Evolutionary conservation across 371 early-diverging fungal genomes (phyloP).

Genomic region (Fennellomyces sp.): DNA sequence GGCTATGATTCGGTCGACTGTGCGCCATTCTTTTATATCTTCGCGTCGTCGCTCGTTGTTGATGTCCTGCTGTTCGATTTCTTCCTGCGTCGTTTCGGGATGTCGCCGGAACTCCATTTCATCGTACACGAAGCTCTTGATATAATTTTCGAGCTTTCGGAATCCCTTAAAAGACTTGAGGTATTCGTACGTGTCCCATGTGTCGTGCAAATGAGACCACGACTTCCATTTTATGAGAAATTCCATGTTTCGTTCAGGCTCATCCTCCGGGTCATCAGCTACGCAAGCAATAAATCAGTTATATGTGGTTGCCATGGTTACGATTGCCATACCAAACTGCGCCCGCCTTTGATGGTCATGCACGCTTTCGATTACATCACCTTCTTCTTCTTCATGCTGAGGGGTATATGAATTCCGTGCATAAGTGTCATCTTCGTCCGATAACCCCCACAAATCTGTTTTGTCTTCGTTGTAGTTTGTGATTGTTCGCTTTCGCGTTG

Average conservation of each 20-base stretch:
- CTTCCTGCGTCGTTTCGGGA: conserved; percentile 78
- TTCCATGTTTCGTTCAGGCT: conserved; percentile 68
- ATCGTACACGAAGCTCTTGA: conserved; percentile 66
- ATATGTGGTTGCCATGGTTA: neutral
- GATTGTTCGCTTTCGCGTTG: conserved; percentile 47
- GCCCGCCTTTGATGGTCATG: conserved; percentile 56
- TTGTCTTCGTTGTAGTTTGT: conserved; percentile 59
- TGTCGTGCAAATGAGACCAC: conserved; percentile 89
- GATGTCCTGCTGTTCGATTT: conserved; percentile 86
- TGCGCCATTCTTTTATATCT: conserved; percentile 80
- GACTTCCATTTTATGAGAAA: conserved; percentile 94
- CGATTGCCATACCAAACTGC: conserved; percentile 13
- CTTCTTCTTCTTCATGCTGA: conserved; percentile 41
- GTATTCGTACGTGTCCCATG: conserved; percentile 81
- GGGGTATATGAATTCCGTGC: conserved; percentile 19
- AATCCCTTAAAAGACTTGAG: conserved; percentile 82
- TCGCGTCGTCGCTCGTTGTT: conserved; percentile 82
- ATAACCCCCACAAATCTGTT: conserved; percentile 43
- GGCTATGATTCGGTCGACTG: conserved; percentile 89
- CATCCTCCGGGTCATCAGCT: conserved; percentile 49
- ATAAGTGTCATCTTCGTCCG: conserved; percentile 37
- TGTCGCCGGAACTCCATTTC: conserved; percentile 67
- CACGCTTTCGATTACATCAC: conserved; percentile 68
- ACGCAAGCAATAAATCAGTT: neutral
- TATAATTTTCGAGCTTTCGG: conserved; percentile 90